Evolutionary conservation across 768 basidiomycete species (phyloP), one percentile per base, ranked within the genome.

Genomic region (Megacollybia marginata): DNA sequence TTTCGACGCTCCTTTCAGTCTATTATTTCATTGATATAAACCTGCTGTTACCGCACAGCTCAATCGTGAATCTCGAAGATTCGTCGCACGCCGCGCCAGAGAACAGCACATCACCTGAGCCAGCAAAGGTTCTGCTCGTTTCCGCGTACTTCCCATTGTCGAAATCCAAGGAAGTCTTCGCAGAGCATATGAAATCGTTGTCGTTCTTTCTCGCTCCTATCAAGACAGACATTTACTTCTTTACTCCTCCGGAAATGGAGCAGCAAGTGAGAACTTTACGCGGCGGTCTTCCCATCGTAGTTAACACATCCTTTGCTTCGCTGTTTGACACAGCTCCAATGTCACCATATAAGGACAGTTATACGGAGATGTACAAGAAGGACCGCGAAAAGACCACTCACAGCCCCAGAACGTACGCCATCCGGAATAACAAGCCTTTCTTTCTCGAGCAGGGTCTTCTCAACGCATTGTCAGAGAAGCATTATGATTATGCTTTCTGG

Each of bases 401-500:
- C 54, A 69, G 67, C 0, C 69, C 78, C 0, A 75, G 74, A 35
- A 58, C 79, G 9, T 80, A 79, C 54, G 77, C 78, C 2, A 64
- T 79, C 1, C 79, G 78, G 78, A 76, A 76, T 49, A 70, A 69
- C 0, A 81, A 81, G 56, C 69, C 78, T 9, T 79, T 69, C 58
- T 68, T 77, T 44, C 63, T 81, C 35, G 62, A 70, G 31, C 63
- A 72, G 36, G 78, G 70, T 6, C 53, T 73, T 3, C 54, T 57
- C 33, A 65, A 63, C 50, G 62, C 40, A 52, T 15, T 34, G 13
- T 31, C 52, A n/a, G 63, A 63, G 5, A 56, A 64, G 51, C 48
- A 57, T 9, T 80, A 76, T 51, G 70, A 76, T 19, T 82, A 77
- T 59, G 75, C 70, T 1, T 81, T 82, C 53, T 82, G 79, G 80